These are phyloP conservation scores for Fonsecaea monophora DNA, from an alignment of 2,329 filamentous ascomycete genomes.

Conservation along the genomic window DNA sequence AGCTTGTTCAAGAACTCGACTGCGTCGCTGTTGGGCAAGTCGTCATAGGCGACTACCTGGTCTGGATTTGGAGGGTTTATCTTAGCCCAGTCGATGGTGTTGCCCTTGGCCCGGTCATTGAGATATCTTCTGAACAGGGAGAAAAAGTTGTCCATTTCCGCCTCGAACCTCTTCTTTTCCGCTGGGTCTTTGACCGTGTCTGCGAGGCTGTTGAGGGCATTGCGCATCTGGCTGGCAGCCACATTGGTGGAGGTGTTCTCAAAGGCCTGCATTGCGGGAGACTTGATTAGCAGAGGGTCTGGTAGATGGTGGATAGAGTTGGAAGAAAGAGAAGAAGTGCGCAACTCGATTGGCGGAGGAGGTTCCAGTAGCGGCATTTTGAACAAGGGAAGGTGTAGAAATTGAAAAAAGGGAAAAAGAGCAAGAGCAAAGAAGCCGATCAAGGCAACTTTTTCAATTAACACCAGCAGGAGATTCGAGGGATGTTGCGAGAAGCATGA, in stretches of 20 bases:
- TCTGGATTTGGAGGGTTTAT: slow-evolving; percentile 91
- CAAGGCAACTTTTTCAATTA: slow-evolving; percentile 4
- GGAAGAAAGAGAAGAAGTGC: slow-evolving; percentile 2
- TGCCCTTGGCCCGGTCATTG: slow-evolving; percentile 99
- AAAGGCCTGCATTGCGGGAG: slow-evolving; percentile 72
- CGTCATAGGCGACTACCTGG: slow-evolving; percentile 94
- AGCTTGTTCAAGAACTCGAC: slow-evolving; percentile 96
- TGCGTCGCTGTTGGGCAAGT: slow-evolving; percentile 85
- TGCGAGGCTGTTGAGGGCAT: slow-evolving; percentile 88
- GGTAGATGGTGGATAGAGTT: not conserved
- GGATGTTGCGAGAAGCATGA: slow-evolving; percentile 1
- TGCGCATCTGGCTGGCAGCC: slow-evolving; percentile 98
- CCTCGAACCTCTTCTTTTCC: slow-evolving; percentile 85
- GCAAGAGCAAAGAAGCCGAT: not conserved
- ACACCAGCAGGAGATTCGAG: not conserved
- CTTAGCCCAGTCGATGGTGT: slow-evolving; percentile 92
- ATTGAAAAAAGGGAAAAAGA: slow-evolving; percentile 12
- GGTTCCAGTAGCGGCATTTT: slow-evolving; percentile 30
- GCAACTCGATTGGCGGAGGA: slow-evolving; percentile 22
- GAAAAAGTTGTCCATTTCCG: slow-evolving; percentile 99
- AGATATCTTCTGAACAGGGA: slow-evolving; percentile 97
- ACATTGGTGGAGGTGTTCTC: slow-evolving; percentile 99
- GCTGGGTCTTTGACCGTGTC: slow-evolving; percentile 84
- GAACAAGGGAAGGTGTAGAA: slow-evolving; percentile 20
- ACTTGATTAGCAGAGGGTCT: slow-evolving; percentile 30